Evolutionary conservation across 345 rosid species (phyloP), one percentile per base, ranked within the genome.

Genomic region (Gossypium raimondii): DNA sequence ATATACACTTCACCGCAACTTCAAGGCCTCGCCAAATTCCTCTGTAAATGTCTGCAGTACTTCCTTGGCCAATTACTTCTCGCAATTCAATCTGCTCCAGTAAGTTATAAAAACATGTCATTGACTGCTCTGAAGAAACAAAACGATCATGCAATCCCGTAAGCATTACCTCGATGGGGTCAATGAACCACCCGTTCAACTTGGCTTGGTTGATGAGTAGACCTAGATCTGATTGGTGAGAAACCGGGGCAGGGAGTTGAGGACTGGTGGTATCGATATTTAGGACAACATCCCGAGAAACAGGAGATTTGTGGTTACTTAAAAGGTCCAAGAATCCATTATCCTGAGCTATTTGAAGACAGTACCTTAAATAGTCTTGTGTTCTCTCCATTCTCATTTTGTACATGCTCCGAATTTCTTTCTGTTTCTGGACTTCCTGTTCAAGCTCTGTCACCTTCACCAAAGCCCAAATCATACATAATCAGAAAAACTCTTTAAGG

Each of bases 321-420:
- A 86, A 82, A 34, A 78, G 84, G 76, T 83, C 81, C 80, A 86
- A 50, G 75, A 89, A 78, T n/a, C 89, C 89, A 52, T 80, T 80
- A 10, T 83, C 88, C 60, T 89, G 85, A 25, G 94, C 92, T 22
- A 79, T 80, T 74, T 87, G 92, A 63, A 89, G 92, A 75, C 92
- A 87, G 62, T 80, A 74, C 65, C 81, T 82, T 24, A 89, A 81
- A 62, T 84, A 85, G 38, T 87, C 88, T 61, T 85, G 89, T 18
- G 89, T 80, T 51, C 89, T 85, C 72, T 86, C 91, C 82, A 83
- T 51, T 43, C 83, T 84, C 85, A 76, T 85, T 45, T 75, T 80
- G 81, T 81, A 83, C 81, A 81, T 8, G 60, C 25, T 56, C 60
- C 60, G 10, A 55, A 80, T 69, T 65, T 84, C 89, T 41, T 83